Percentiles rank a stretch among this genome's conserved stretches.
phyloP scores from a whole-genome alignment of 2,329 filamentous ascomycete species.

The Calonectria multiphialidica region DNA sequence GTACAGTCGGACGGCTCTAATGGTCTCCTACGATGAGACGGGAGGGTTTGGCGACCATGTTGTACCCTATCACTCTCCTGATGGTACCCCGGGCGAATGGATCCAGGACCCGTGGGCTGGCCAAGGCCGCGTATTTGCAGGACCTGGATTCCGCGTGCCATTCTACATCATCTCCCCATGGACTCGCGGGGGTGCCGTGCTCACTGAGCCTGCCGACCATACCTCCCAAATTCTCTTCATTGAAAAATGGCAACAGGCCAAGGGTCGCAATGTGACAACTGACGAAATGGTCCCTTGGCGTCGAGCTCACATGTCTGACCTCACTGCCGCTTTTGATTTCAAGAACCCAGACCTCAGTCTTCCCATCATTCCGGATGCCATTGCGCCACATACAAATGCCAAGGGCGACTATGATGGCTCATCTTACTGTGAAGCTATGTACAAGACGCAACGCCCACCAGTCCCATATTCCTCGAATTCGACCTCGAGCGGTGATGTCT shows the following conservation, averaged over 20 bases:
- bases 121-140: slow-evolving; percentile 52
- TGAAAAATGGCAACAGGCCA: slow-evolving; percentile 58
- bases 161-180: slow-evolving; percentile 69
- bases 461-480: slow-evolving; percentile 59
- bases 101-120: slow-evolving; percentile 55
- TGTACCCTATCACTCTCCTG: slow-evolving; percentile 61
- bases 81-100: slow-evolving; percentile 65
- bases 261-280: slow-evolving; percentile 53
- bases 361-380: slow-evolving; percentile 58
- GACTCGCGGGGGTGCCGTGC: slow-evolving; percentile 65
- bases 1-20: slow-evolving; percentile 61
- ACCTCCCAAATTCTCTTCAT: slow-evolving; percentile 67
- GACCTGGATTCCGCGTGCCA: slow-evolving; percentile 60
- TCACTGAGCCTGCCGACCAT: slow-evolving; percentile 66
- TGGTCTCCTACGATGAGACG: slow-evolving; percentile 60
- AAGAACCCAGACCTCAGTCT: slow-evolving; percentile 62
- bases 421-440: slow-evolving; percentile 56
- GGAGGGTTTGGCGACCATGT: slow-evolving; percentile 69
- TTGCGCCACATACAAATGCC: slow-evolving; percentile 55
- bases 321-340: slow-evolving; percentile 57
- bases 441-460: slow-evolving; percentile 52
- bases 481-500: slow-evolving; percentile 49
- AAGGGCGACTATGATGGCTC: slow-evolving; percentile 59
- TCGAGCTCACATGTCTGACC: slow-evolving; percentile 48
- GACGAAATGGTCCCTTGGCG: slow-evolving; percentile 47